Base-by-base conservation (phyloP, 2,329 filamentous ascomycete genomes). In the Penicillium sp. region DNA sequence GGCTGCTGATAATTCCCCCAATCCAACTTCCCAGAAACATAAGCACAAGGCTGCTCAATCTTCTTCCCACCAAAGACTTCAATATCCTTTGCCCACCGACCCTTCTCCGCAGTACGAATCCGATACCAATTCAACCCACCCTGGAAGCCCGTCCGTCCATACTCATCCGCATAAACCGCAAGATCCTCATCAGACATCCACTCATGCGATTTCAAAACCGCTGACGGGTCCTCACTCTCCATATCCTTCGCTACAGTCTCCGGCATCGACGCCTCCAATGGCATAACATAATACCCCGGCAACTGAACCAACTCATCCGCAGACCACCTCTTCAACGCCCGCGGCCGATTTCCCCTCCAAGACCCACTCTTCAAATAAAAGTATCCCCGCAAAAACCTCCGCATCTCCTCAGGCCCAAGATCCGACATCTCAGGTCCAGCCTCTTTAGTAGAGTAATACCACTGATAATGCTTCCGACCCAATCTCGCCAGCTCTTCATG, bases 241-340 rank as follows among this genome's bases (percentile, higher is more conserved):
- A 86, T 85, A 58, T 79, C 75, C 9, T 68, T 55, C 1, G 73
- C 72, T 1, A 88, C 77, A 0, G 76, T 74, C 39, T 80, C 72
- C 0, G 82, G 80, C 80, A 88, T 86, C 1, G 75, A 77, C 8
- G 73, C 69, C 39, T 77, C 60, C 2, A 77, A 64, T 1, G 75
- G 79, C 82, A 88, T 84, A 57, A 87, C 75, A 68, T 88, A 88
- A 71, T 87, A 87, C 44, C 80, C 73, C 0, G 84, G 84, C 74
- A 88, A 77, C 50, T 78, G 73, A 1, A 74, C 75, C 2, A 88
- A 63, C 37, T 83, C 78, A 11, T 71, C 63, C 0, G 82, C 83
- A 2, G 68, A 75, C 82, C 82, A 86, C 2, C 67, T 71, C 11
- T 69, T 55, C 4, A 87, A 70, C 0, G 80, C 75, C 27, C 72